phyloP scores from a whole-genome alignment of 176 grass and related monocot species.

The Carex myosuroides region DNA sequence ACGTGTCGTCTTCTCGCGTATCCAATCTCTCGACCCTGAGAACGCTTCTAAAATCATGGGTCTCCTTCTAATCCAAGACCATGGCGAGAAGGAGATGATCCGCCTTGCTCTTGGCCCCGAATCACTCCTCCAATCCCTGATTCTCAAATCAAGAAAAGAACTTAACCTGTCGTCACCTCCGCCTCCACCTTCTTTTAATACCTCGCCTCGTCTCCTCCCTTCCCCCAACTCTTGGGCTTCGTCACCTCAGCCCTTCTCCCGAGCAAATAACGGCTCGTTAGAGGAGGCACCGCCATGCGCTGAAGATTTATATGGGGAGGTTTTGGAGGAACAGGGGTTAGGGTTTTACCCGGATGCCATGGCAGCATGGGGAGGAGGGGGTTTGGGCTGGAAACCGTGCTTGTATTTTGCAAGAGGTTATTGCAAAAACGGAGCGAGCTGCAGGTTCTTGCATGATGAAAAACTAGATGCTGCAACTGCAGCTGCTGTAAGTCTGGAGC shows the following conservation, averaged over 20 bases:
- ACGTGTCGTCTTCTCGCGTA: slow-evolving; percentile 57
- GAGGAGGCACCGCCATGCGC: background rate
- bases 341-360: slow-evolving; percentile 28
- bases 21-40: slow-evolving; percentile 55
- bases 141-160: slow-evolving; percentile 42
- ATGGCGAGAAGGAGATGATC: slow-evolving; percentile 66
- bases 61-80: slow-evolving; percentile 56
- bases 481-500: slow-evolving; percentile 29
- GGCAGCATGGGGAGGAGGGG: slow-evolving; percentile 7
- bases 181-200: background rate
- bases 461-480: slow-evolving; percentile 16
- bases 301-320: slow-evolving; percentile 3
- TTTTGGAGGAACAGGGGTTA: slow-evolving; percentile 25
- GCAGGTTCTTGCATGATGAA: slow-evolving; percentile 34
- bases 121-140: slow-evolving; percentile 44
- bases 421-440: slow-evolving; percentile 51
- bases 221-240: slow-evolving; percentile 19
- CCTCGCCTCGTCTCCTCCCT: background rate
- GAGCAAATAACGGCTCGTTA: background rate
- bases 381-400: slow-evolving; percentile 36
- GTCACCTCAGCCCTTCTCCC: background rate
- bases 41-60: slow-evolving; percentile 73
- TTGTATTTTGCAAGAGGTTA: slow-evolving; percentile 41
- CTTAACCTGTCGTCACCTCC: slow-evolving; percentile 20
- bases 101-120: slow-evolving; percentile 76